Evolutionary conservation across 129 eudicot genomes (phyloP).

Genomic region (Escallonia rubra): DNA sequence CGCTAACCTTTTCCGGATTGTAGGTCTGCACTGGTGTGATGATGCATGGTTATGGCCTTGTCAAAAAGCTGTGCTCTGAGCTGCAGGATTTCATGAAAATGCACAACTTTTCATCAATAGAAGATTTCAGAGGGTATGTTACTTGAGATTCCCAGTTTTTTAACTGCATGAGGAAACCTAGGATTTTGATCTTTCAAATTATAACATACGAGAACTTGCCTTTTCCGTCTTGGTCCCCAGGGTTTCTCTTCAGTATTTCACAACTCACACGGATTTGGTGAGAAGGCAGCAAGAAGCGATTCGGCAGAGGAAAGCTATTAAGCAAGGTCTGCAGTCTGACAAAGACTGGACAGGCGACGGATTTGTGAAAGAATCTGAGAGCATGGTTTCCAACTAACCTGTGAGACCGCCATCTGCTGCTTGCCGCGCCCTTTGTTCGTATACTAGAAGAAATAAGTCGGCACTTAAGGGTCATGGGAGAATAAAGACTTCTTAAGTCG

Average conservation of each 20-base stretch:
- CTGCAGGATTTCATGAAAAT: constrained; percentile 90
- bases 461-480: too few relatives aligned
- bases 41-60: constrained; percentile 90
- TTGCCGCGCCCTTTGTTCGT: too few relatives aligned
- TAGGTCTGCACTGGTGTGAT: constrained; percentile 98
- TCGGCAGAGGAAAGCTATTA: constrained; percentile 55
- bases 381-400: constrained; percentile 87
- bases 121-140: constrained; percentile 97
- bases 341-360: constrained; percentile 99
- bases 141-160: not conserved
- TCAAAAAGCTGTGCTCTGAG: constrained; percentile 76
- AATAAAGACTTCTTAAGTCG: too few relatives aligned
- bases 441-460: too few relatives aligned
- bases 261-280: constrained; percentile 87
- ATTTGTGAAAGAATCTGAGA: constrained; percentile 87
- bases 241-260: constrained; percentile 79
- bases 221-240: constrained; percentile 27
- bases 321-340: constrained; percentile 80
- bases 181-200: not conserved
- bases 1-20: constrained; percentile 9
- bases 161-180: not conserved
- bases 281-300: constrained; percentile 87
- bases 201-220: not conserved
- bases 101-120: constrained; percentile 86
- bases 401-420: too few relatives aligned